Percentiles rank a stretch among this genome's conserved stretches.
These are phyloP conservation scores for Mycena metata DNA, from an alignment of 768 basidiomycete genomes.

Conservation along the genomic window DNA sequence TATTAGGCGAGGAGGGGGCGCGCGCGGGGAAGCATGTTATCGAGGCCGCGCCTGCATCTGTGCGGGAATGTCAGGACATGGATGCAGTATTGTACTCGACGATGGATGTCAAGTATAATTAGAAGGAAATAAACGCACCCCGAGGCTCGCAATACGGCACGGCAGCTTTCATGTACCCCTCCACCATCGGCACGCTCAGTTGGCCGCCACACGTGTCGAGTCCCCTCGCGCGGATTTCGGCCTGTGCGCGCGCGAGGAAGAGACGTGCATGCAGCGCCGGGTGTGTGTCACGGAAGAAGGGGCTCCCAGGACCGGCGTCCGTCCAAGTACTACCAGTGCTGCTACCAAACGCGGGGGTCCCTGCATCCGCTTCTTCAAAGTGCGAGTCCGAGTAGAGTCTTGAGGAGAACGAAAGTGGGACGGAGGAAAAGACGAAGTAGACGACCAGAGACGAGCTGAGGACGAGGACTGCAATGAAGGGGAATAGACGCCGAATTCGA, in stretches of 20 bases:
- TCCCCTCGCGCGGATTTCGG: conserved; percentile 25
- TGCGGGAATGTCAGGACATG: background rate
- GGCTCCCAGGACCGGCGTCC: conserved; percentile 9
- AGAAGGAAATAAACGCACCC: background rate
- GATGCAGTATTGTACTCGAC: no score
- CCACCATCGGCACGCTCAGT: conserved; percentile 30
- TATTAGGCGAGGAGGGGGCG: conserved; percentile 23
- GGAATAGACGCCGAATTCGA: conserved; percentile 26
- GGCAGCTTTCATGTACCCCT: conserved; percentile 28
- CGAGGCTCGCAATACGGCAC: conserved; percentile 20
- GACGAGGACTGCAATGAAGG: conserved; percentile 24
- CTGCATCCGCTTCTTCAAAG: background rate
- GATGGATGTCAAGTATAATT: no score
- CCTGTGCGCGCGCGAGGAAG: conserved; percentile 36
- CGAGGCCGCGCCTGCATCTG: background rate
- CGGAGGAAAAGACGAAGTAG: conserved; percentile 26
- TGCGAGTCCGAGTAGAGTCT: background rate
- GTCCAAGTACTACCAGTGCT: background rate
- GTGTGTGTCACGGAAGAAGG: conserved; percentile 38
- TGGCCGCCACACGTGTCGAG: conserved; percentile 35
- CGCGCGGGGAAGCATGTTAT: conserved; percentile 37
- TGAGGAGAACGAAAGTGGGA: conserved; percentile 4
- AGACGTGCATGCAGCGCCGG: conserved; percentile 37
- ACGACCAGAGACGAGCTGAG: conserved; percentile 25
- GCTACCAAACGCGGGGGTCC: no score